Conservation (phyloP, 208 protist genomes). For the Naegleria gruberi region DNA sequence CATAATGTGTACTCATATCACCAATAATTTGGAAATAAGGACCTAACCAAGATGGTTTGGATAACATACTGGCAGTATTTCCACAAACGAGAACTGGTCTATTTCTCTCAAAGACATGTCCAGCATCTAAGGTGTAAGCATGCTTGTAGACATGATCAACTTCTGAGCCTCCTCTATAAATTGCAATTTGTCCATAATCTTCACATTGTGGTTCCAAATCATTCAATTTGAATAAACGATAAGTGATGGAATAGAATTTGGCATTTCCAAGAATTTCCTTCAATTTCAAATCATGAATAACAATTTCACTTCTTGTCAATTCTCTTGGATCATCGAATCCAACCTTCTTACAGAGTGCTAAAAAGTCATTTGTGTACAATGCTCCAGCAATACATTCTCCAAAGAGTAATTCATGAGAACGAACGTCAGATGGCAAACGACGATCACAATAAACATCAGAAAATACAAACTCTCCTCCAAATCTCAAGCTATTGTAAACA, state of each 20-base stretch:
- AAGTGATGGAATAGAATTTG: slow-evolving; percentile 48
- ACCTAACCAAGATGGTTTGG: slow-evolving; percentile 22
- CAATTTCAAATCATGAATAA: neutral
- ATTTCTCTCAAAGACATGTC: slow-evolving; percentile 41
- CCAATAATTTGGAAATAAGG: slow-evolving; percentile 31
- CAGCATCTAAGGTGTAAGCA: slow-evolving; percentile 36
- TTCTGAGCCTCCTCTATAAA: slow-evolving; percentile 40
- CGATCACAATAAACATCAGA: slow-evolving; percentile 51
- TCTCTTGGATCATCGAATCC: slow-evolving; percentile 47
- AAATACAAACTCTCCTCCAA: slow-evolving; percentile 55
- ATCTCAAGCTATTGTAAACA: slow-evolving; percentile 34
- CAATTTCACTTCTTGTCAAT: neutral
- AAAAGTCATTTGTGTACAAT: slow-evolving; percentile 50
- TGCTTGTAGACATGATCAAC: slow-evolving; percentile 28
- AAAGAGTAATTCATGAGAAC: slow-evolving; percentile 38
- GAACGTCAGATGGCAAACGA: slow-evolving; percentile 33
- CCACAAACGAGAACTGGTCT: slow-evolving; percentile 38
- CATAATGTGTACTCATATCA: neutral
- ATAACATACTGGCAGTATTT: slow-evolving; percentile 42
- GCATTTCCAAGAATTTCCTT: slow-evolving; percentile 26
- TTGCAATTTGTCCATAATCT: slow-evolving; percentile 49
- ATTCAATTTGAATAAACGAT: slow-evolving; percentile 49
- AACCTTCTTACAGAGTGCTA: slow-evolving; percentile 24
- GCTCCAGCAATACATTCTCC: slow-evolving; percentile 52
- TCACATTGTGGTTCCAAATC: slow-evolving; percentile 41